Base-by-base conservation (phyloP, 306 rosid species). In the Trichosanthes cucumerina region DNA sequence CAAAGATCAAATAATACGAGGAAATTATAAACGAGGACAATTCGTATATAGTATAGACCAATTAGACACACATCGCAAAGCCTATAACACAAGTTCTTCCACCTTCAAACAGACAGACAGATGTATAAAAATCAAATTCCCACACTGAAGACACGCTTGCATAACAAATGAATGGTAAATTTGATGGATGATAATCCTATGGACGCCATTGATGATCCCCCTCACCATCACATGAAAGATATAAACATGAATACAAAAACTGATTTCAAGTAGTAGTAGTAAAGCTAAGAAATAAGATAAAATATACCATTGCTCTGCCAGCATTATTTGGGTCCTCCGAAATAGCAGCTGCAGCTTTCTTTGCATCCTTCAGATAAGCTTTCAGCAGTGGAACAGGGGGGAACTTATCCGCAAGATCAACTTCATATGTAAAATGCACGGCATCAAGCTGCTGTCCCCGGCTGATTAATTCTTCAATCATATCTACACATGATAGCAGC, bases 371-470 rank as follows among this genome's bases (percentile, higher is more conserved):
- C 86, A 96, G 80, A 83, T 86, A 92, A n/a, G 98, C 86, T 83
- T 89, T 92, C 70, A 96, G 88, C 28, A 96, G 84, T 9, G 98
- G 98, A 79, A 91, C 98, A 52, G 99, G 98, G 47, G 88, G 98
- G 70, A 91, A 96, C 86, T 86, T 88, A 62, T 88, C 86, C 81
- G 87, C 93, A 79, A 92, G 97, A 78, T 90, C 99, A 71, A 91
- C 98, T 86, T 92, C 99, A 74, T 88, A 92, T 7, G 97, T 88
- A 83, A 96, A 96, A 84, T 96, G 99, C 76, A 96, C 98, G 0
- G 98, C 99, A 90, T 96, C 99, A 82, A 96, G 99, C 87, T 96
- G 99, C 82, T 96, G 97, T n/a, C 99, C 99, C 76, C 84, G 91
- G 81, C 97, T 89, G 83, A 96, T 92, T 71, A 96, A 82, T 86